A percentile compares a stretch with the other conserved stretches of the same genome.
phyloP scores from a whole-genome alignment of 352 stramenopile genomes.

The Pythium dissimile region DNA sequence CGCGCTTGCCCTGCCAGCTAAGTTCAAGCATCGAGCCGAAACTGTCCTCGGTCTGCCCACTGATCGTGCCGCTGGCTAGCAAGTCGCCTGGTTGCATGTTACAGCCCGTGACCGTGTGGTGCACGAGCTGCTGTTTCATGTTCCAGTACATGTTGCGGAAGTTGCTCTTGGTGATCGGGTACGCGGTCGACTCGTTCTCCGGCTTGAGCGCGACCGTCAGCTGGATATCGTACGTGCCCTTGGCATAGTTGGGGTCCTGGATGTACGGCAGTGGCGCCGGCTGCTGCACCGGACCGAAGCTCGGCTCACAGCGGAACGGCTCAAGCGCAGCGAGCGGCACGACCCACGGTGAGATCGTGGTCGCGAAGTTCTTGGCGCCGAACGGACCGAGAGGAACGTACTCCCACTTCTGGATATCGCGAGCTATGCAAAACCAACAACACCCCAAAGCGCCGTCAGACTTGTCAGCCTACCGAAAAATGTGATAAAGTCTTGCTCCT shows the following conservation, averaged over 20 bases:
- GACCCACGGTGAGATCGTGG: constrained; percentile 96
- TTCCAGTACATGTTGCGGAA: constrained; percentile 98
- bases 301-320: constrained; percentile 91
- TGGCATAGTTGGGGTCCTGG: constrained; percentile 87
- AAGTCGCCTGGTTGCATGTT: constrained; percentile 95
- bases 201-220: constrained; percentile 72
- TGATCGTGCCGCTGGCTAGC: constrained; percentile 95
- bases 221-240: constrained; percentile 87
- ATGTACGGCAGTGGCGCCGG: constrained; percentile 93
- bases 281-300: constrained; percentile 81
- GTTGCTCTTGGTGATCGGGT: constrained; percentile 91
- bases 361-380: constrained; percentile 96
- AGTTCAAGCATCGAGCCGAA: constrained; percentile 96
- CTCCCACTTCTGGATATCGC: constrained; percentile 95
- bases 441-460: too few relatives aligned
- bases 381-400: constrained; percentile 97
- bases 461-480: too few relatives aligned
- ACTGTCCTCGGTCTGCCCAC: constrained; percentile 77
- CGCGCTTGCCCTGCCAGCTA: constrained; percentile 91
- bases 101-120: constrained; percentile 97
- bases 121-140: constrained; percentile 95
- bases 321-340: constrained; percentile 93
- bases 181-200: constrained; percentile 43
- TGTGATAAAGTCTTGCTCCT: not conserved
- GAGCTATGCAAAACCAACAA: constrained; percentile 46